These are phyloP conservation scores for Puccinia hordei DNA, from an alignment of 1,284 basidiomycete genomes.

Conservation along the genomic window DNA sequence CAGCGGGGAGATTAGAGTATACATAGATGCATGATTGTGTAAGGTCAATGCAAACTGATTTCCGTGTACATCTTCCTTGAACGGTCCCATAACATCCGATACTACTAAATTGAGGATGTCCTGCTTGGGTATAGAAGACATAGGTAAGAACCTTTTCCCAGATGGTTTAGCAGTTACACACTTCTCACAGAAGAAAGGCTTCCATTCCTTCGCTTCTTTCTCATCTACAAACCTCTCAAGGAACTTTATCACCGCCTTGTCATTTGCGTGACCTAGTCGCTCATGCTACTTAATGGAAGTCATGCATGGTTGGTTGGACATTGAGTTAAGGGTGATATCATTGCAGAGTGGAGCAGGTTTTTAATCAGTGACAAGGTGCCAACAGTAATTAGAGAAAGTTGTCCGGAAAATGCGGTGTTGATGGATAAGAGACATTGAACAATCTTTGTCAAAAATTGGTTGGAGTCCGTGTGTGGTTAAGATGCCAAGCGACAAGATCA, in stretches of 20 bases:
- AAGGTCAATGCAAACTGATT: no score
- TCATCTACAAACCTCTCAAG: neutral
- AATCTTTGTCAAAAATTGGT: neutral
- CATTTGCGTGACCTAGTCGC: neutral
- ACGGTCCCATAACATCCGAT: no score
- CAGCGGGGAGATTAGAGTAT: no score
- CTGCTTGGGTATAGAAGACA: no score
- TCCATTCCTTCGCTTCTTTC: neutral
- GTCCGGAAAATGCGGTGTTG: neutral
- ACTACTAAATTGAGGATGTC: no score
- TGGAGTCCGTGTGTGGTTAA: neutral
- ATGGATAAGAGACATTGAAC: neutral
- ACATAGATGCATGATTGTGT: no score
- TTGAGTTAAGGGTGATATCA: neutral
- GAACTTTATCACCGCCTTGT: neutral
- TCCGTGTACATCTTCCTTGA: no score
- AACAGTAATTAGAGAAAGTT: neutral
- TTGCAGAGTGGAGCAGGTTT: neutral
- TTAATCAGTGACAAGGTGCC: neutral
- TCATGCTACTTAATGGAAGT: constrained; percentile 3
- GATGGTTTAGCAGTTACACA: no score
- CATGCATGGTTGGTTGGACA: neutral
- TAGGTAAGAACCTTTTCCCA: no score
- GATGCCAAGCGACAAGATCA: neutral
- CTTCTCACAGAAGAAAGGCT: constrained; percentile 9